A percentile compares a stretch with the other conserved stretches of the same genome.
phyloP scores from a whole-genome alignment of 768 basidiomycete species.

The Chlorophyllum brunneum region DNA sequence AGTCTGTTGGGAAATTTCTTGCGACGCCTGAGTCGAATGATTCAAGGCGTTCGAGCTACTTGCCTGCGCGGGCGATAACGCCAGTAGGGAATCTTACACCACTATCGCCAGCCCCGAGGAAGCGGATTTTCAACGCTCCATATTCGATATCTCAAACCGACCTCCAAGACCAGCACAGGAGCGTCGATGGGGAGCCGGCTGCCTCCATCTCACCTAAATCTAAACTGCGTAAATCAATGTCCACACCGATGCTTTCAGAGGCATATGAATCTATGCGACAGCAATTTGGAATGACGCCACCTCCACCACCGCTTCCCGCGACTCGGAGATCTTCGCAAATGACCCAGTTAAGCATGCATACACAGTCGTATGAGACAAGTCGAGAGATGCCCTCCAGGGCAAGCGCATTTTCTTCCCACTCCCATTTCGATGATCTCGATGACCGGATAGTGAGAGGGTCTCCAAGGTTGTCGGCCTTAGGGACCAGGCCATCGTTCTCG shows the following conservation, averaged over 20 bases:
- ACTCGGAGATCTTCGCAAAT: conserved; percentile 24
- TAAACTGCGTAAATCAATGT: conserved; percentile 44
- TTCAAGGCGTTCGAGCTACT: conserved; percentile 38
- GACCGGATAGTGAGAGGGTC: conserved; percentile 41
- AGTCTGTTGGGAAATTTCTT: conserved; percentile 22
- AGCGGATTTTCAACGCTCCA: conserved; percentile 40
- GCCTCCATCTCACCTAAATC: conserved; percentile 15
- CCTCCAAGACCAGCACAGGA: conserved; percentile 26
- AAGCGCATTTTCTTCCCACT: conserved; percentile 24
- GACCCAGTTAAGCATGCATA: conserved; percentile 19
- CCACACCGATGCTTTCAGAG: conserved; percentile 51
- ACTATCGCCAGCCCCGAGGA: conserved; percentile 64
- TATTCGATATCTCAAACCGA: conserved; percentile 60
- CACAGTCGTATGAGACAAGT: conserved; percentile 25
- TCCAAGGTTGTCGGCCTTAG: conserved; percentile 45
- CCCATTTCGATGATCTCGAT: conserved; percentile 29
- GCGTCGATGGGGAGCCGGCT: neutral
- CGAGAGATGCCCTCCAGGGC: conserved; percentile 17
- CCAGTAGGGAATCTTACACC: conserved; percentile 58
- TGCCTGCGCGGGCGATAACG: conserved; percentile 59
- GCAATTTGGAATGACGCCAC: conserved; percentile 37
- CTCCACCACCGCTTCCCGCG: conserved; percentile 28
- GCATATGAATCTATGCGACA: conserved; percentile 28
- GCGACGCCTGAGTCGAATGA: conserved; percentile 20
- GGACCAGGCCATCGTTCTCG: conserved; percentile 55